A percentile compares a stretch with the other conserved stretches of the same genome.
Evolutionary conservation across 1,284 basidiomycete genomes (phyloP).

Genomic region (Boletellus dicymbophilus): DNA sequence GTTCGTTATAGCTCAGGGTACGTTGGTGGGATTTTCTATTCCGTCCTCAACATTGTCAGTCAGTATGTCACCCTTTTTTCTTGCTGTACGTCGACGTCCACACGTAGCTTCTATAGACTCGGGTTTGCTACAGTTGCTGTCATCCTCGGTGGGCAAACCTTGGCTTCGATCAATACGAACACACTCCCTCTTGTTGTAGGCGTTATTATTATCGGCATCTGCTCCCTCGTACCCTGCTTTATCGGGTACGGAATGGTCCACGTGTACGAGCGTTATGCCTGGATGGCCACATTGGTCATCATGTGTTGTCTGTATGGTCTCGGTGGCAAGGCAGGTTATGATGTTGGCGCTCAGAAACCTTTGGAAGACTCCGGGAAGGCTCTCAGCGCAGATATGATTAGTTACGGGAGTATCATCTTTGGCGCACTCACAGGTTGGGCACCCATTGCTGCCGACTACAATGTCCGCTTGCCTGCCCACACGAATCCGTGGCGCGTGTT

Average conservation of each 20-base stretch:
- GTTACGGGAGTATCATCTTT: constrained; percentile 62
- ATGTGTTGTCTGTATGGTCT: constrained; percentile 59
- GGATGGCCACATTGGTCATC: constrained; percentile 56
- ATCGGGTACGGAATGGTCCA: constrained; percentile 56
- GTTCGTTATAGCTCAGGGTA: constrained; percentile 59
- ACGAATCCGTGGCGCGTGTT: constrained; percentile 51
- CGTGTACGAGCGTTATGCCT: constrained; percentile 62
- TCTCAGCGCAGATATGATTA: constrained; percentile 50
- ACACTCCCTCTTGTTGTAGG: constrained; percentile 46
- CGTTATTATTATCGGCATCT: constrained; percentile 45
- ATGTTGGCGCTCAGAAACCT: constrained; percentile 46
- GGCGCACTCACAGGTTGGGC: constrained; percentile 53
- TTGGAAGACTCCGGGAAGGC: constrained; percentile 48
- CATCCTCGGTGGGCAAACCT: constrained; percentile 50
- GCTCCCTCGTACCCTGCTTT: constrained; percentile 48
- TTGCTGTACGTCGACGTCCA: no score
- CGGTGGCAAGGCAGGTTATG: constrained; percentile 51
- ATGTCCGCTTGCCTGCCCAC: constrained; percentile 49
- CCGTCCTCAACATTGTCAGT: constrained; percentile 58
- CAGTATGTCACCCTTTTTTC: constrained; percentile 42
- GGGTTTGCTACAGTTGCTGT: constrained; percentile 48
- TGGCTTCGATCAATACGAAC: constrained; percentile 39
- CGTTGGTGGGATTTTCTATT: constrained; percentile 55
- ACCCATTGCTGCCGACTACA: constrained; percentile 57
- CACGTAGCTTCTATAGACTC: no score